Conservation (phyloP, 352 stramenopile genomes). For the Globisporangium barbulae region DNA sequence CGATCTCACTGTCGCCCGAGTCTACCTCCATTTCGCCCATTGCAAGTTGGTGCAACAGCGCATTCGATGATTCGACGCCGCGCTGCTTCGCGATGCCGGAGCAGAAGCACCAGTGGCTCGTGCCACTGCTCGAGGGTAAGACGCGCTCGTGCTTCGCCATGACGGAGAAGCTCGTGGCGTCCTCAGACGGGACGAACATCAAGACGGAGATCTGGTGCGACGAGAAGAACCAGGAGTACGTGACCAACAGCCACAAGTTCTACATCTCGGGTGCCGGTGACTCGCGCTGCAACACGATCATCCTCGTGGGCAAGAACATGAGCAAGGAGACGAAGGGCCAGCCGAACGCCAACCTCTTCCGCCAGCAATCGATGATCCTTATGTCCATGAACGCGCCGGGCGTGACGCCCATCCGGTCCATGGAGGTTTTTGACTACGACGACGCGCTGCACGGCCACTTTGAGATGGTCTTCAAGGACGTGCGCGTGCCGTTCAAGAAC, state of each 20-base stretch:
- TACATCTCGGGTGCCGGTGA: constrained; percentile 96
- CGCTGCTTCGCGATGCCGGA: constrained; percentile 89
- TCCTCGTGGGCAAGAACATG: constrained; percentile 78
- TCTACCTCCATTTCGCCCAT: too few relatives aligned
- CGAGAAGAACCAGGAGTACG: constrained; percentile 76
- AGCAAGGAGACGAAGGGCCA: constrained; percentile 17
- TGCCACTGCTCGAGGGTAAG: constrained; percentile 90
- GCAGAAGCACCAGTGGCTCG: constrained; percentile 92
- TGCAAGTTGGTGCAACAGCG: too few relatives aligned
- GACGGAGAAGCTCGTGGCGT: constrained; percentile 96
- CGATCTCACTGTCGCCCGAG: too few relatives aligned
- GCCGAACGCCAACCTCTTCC: constrained; percentile 29
- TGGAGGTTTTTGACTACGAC: constrained; percentile 96
- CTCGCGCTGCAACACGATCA: constrained; percentile 91
- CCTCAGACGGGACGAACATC: constrained; percentile 96
- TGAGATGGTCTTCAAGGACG: constrained; percentile 96
- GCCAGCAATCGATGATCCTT: constrained; percentile 88
- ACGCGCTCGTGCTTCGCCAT: constrained; percentile 97
- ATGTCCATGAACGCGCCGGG: constrained; percentile 89
- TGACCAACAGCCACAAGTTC: constrained; percentile 95
- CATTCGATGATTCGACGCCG: too few relatives aligned
- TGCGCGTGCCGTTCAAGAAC: constrained; percentile 88
- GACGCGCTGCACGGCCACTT: constrained; percentile 94
- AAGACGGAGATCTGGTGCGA: constrained; percentile 74
- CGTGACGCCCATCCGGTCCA: constrained; percentile 88